Evolutionary conservation across 1,139 yeast species (phyloP).

Genomic region (Geotrichum histeridarum): DNA sequence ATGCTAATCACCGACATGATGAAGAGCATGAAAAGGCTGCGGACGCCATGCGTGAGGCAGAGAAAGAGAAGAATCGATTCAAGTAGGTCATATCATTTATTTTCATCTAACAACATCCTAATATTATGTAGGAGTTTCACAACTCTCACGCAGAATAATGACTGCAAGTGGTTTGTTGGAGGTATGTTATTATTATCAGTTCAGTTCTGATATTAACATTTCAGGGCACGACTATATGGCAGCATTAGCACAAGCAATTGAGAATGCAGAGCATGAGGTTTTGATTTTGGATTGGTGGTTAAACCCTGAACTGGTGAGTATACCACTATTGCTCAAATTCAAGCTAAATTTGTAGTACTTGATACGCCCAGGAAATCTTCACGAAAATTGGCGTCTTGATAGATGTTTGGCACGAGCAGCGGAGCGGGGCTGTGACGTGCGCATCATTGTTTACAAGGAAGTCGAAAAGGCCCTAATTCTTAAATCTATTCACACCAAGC

Average conservation of each 20-base stretch:
- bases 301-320: conserved; percentile 46
- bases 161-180: conserved; percentile 65
- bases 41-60: conserved; percentile 21
- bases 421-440: conserved; percentile 57
- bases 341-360: conserved; percentile 36
- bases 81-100: conserved; percentile 11
- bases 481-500: conserved; percentile 58
- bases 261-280: conserved; percentile 59
- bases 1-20: conserved; percentile 23
- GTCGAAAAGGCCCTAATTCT: conserved; percentile 58
- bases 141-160: conserved; percentile 51
- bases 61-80: conserved; percentile 20
- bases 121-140: conserved; percentile 40
- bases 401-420: conserved; percentile 56
- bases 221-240: conserved; percentile 38
- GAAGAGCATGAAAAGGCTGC: conserved; percentile 22
- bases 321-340: background rate
- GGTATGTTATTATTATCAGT: conserved; percentile 39
- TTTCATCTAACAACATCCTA: background rate
- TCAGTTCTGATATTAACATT: background rate
- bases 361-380: conserved; percentile 59
- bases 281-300: conserved; percentile 67
- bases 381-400: conserved; percentile 59
- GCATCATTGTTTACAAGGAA: conserved; percentile 56
- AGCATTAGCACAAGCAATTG: conserved; percentile 58